Conservation (phyloP, 257 asterid species). For the Ligustrum vulgare region DNA sequence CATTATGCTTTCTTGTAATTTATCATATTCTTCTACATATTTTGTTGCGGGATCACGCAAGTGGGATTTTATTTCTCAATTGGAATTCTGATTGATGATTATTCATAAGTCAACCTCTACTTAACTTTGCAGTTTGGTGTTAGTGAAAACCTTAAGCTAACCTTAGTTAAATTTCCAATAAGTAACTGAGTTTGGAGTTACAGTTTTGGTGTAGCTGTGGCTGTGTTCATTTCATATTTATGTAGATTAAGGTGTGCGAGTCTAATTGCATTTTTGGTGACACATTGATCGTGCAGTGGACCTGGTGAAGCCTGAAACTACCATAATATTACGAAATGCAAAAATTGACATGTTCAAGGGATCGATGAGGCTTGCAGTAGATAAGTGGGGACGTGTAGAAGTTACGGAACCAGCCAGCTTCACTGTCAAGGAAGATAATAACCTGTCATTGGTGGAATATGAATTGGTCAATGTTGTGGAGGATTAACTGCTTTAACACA, state of each 20-base stretch:
- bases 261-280: not conserved
- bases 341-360: slow-evolving; percentile 87
- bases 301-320: slow-evolving; percentile 53
- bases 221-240: not conserved
- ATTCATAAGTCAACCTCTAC: not conserved
- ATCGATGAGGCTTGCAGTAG: slow-evolving; percentile 85
- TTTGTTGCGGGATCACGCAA: not conserved
- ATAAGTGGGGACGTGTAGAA: slow-evolving; percentile 55
- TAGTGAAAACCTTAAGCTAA: not conserved
- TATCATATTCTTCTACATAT: too few species aligned
- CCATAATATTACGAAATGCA: slow-evolving; percentile 59
- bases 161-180: not conserved
- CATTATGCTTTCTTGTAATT: too few species aligned
- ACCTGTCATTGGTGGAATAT: slow-evolving; percentile 62
- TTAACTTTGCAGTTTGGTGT: not conserved
- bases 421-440: slow-evolving; percentile 69
- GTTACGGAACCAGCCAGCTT: slow-evolving; percentile 38
- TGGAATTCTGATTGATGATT: not conserved
- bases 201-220: not conserved
- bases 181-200: not conserved
- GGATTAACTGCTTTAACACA: slow-evolving; percentile 18
- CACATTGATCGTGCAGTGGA: slow-evolving; percentile 49
- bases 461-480: slow-evolving; percentile 50
- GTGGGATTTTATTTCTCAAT: not conserved
- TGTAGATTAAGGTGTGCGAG: slow-evolving; percentile 2